These are phyloP conservation scores for Rhodomyrtus tomentosa DNA, from an alignment of 345 rosid genomes.

Conservation along the genomic window DNA sequence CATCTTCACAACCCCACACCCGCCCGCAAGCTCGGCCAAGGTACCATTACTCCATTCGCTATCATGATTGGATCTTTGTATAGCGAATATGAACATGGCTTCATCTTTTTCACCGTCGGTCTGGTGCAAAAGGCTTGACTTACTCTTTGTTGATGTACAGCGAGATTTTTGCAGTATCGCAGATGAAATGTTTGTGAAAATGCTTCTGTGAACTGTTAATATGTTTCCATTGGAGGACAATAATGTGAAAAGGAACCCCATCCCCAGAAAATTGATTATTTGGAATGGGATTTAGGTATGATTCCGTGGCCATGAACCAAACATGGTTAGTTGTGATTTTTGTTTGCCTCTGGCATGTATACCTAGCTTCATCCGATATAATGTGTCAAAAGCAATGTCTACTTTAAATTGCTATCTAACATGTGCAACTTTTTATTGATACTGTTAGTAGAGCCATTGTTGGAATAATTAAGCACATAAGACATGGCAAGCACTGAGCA, in stretches of 20 bases:
- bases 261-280: not conserved
- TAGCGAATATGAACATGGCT: not conserved
- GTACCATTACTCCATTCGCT: not conserved
- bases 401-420: not conserved
- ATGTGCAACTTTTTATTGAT: not conserved
- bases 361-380: not conserved
- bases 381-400: not conserved
- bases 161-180: not conserved
- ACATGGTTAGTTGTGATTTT: not conserved
- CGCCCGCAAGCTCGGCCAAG: not conserved
- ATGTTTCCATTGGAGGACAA: not conserved
- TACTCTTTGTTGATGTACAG: not conserved
- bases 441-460: not conserved
- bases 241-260: not conserved
- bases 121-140: not conserved
- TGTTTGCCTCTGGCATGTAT: not conserved
- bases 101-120: not conserved
- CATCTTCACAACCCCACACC: not conserved
- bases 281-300: not conserved
- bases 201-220: not conserved
- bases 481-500: slow-evolving; percentile 27
- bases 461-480: not conserved
- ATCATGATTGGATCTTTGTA: not conserved
- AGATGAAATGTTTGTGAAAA: not conserved
- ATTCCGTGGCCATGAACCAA: not conserved